A percentile compares a stretch with the other conserved stretches of the same genome.
Conservation (phyloP, 140 eudicot species). For the Flaveria floridana region DNA sequence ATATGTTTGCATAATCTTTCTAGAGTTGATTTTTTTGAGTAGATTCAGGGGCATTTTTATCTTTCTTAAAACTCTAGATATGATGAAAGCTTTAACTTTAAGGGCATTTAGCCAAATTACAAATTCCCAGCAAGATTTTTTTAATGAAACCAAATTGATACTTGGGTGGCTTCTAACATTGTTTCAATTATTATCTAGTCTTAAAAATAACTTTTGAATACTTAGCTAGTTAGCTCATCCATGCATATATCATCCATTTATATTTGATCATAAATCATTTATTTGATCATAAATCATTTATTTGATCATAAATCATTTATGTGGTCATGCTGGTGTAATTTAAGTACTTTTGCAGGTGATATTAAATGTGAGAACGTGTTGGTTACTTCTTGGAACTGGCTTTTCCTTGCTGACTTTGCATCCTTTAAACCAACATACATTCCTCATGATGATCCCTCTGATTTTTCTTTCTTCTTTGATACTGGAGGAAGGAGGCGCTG, state of each 20-base stretch:
- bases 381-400: slow-evolving; percentile 99
- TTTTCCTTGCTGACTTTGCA: slow-evolving; percentile 94
- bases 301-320: neutral
- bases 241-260: neutral
- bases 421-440: slow-evolving; percentile 97
- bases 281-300: neutral
- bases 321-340: neutral
- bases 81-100: neutral
- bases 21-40: neutral
- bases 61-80: neutral
- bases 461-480: slow-evolving; percentile 92
- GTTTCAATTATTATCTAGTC: neutral
- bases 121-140: neutral
- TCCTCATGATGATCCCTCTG: slow-evolving; percentile 96
- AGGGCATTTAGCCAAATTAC: neutral
- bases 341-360: slow-evolving; percentile 58
- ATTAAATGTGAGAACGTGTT: slow-evolving; percentile 96
- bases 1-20: neutral
- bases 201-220: neutral
- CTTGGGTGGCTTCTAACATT: neutral
- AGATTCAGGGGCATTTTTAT: slow-evolving; percentile 6
- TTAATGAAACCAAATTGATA: neutral
- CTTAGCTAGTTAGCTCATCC: neutral
- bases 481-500: slow-evolving; percentile 98
- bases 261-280: no score